Percentiles rank a stretch among this genome's conserved stretches.
phyloP scores from a whole-genome alignment of 73 alveolate species.

The Paramecium sexaurelia region DNA sequence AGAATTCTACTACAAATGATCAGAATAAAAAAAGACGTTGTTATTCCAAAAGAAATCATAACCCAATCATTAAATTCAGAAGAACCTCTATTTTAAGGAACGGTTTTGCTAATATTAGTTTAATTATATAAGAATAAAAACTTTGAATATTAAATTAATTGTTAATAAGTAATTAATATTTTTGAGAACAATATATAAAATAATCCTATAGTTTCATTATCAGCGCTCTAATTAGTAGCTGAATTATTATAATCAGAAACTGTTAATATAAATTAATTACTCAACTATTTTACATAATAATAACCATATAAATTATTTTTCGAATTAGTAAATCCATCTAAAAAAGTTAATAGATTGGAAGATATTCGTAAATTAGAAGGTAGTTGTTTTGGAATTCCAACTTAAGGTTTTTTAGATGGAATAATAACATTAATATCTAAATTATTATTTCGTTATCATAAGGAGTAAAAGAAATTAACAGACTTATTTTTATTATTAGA shows the following conservation, averaged over 20 bases:
- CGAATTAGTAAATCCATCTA: conserved; percentile 70
- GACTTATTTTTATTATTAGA: conserved; percentile 46
- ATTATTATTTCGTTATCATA: conserved; percentile 71
- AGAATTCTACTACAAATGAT: conserved; percentile 88
- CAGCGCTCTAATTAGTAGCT: conserved; percentile 84
- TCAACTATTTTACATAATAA: conserved; percentile 45
- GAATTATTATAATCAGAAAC: conserved; percentile 84
- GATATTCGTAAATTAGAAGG: conserved; percentile 96
- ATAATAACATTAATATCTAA: conserved; percentile 82
- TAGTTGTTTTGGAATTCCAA: conserved; percentile 93
- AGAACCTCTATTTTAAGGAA: conserved; percentile 74
- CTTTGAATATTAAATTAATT: conserved; percentile 70
- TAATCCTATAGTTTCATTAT: conserved; percentile 73
- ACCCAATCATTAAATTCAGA: conserved; percentile 57
- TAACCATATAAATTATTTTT: conserved; percentile 38
- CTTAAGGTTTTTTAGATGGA: conserved; percentile 88
- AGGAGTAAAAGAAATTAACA: conserved; percentile 52
- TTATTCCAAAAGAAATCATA: not conserved
- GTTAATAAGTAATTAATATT: conserved; percentile 70
- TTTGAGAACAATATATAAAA: conserved; percentile 73
- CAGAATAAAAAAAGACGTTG: conserved; percentile 82
- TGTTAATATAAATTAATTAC: conserved; percentile 42
- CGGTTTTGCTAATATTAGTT: conserved; percentile 71
- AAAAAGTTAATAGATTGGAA: conserved; percentile 73
- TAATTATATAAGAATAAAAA: conserved; percentile 73